Percentiles rank a stretch among this genome's conserved stretches.
phyloP scores from a whole-genome alignment of 2,329 filamentous ascomycete species.

The Thielaviopsis populi region DNA sequence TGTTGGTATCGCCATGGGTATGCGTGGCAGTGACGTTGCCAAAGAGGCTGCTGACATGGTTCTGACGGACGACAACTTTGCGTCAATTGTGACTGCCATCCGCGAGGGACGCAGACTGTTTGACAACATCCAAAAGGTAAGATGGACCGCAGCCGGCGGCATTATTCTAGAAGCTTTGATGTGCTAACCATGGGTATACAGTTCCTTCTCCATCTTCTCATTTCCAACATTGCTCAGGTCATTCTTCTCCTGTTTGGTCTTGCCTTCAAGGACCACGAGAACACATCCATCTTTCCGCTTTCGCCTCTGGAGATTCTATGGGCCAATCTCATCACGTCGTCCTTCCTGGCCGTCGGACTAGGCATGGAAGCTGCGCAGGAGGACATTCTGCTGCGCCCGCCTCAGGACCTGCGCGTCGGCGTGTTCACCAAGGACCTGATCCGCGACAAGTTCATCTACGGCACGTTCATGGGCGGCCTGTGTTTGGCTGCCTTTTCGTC shows the following conservation, averaged over 20 bases:
- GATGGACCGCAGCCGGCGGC: constrained; percentile 1
- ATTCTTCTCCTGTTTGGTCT: constrained; percentile 53
- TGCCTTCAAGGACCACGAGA: constrained; percentile 46
- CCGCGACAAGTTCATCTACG: constrained; percentile 51
- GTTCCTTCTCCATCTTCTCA: constrained; percentile 50
- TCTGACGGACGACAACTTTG: constrained; percentile 76
- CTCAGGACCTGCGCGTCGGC: constrained; percentile 43
- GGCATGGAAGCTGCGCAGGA: constrained; percentile 55
- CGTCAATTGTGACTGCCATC: constrained; percentile 59
- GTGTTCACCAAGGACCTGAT: constrained; percentile 52
- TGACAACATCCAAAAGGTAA: constrained; percentile 60
- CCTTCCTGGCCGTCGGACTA: constrained; percentile 54
- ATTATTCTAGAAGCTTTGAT: not conserved
- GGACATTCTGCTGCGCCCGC: constrained; percentile 51
- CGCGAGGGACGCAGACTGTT: constrained; percentile 55
- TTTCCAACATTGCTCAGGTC: constrained; percentile 57
- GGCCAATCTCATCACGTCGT: constrained; percentile 62
- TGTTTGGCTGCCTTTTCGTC: constrained; percentile 46
- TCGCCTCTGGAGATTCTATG: constrained; percentile 61
- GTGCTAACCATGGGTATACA: constrained; percentile 21
- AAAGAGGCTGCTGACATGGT: constrained; percentile 81
- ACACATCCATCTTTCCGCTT: constrained; percentile 52
- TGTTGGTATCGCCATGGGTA: constrained; percentile 62
- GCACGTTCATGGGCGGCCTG: constrained; percentile 45
- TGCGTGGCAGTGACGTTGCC: constrained; percentile 55